A percentile compares a stretch with the other conserved stretches of the same genome.
These are phyloP conservation scores for Plectranthus barbatus DNA, from an alignment of 257 asterid genomes.

Conservation along the genomic window DNA sequence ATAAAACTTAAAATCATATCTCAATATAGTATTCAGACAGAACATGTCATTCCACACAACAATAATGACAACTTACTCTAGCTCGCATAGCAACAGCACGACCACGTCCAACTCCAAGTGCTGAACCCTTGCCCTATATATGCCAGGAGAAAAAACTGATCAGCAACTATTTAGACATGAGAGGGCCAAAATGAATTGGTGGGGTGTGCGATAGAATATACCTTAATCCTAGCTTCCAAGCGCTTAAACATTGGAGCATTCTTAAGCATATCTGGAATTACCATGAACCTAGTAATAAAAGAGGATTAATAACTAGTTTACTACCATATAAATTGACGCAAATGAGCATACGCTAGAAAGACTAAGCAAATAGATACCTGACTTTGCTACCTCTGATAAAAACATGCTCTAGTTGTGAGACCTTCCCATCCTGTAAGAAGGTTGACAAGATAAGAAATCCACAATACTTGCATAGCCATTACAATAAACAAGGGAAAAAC, in stretches of 20 bases:
- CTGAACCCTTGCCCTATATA: constrained; percentile 76
- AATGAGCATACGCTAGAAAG: background rate
- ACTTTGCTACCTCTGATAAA: constrained; percentile 97
- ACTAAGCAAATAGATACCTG: constrained; percentile 36
- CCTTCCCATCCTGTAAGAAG: constrained; percentile 71
- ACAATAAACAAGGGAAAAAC: background rate
- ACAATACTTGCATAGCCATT: background rate
- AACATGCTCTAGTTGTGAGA: constrained; percentile 90
- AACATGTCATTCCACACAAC: background rate
- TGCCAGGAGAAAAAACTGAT: constrained; percentile 6
- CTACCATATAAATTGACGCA: background rate
- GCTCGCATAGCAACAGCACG: constrained; percentile 94
- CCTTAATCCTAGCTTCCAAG: constrained; percentile 93
- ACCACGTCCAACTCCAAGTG: constrained; percentile 91
- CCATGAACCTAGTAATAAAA: constrained; percentile 65
- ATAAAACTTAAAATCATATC: background rate
- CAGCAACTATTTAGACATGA: constrained; percentile 5
- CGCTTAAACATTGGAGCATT: constrained; percentile 97
- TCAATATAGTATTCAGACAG: background rate
- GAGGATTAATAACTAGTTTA: background rate
- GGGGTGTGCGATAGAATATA: constrained; percentile 11
- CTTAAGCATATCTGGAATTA: constrained; percentile 89
- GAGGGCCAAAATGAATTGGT: constrained; percentile 17
- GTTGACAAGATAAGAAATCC: constrained; percentile 7
- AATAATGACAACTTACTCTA: constrained; percentile 42